Evolutionary conservation across 495 filamentous ascomycete genomes (phyloP), one percentile per base, ranked within the genome.

Genomic region (Venustampulla echinocandica): DNA sequence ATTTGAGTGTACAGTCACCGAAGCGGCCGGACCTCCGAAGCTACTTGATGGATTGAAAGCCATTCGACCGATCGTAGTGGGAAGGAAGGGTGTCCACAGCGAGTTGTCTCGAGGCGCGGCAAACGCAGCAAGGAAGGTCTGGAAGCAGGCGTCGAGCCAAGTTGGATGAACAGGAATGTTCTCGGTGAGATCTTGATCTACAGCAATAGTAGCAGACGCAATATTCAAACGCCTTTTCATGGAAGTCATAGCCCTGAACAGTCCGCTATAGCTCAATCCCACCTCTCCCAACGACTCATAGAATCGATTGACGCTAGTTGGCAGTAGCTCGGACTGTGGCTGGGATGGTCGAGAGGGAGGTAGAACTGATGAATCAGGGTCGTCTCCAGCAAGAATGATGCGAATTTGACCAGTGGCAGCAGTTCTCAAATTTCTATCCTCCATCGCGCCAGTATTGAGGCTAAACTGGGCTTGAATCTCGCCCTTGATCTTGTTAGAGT

Each of bases 71-170:
- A 69, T 63, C 11, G 24, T 34, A 2, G 57, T 60, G 10, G 66
- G 65, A 2, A 67, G 23, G 48, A 56, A 52, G 2, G 60, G 15
- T 7, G 50, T 39, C 35, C 55, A 53, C 5, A 68, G 47, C 2
- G 34, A 15, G 4, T 46, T 56, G 43, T 69, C 66, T 15, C 49
- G 42, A 30, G 62, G 62, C 41, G 54, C 66, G 15, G 53, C 62
- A 45, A 61, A 66, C 0, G 69, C 66, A 0, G 67, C 42, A 43
- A 71, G 59, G 14, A 65, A 55, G 0, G 66, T 60, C 28, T 71
- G 69, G 14, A 73, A 55, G 1, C 61, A 64, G 7, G 44, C 57
- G 53, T 73, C 69, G 3, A 73, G 44, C 7, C 55, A 50, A 1
- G 56, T 59, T 1, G 69, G 69, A 38, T 69, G 69, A 10, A 69